Conservation (phyloP, 805 yeast genomes). For the Candida ponderosae region DNA sequence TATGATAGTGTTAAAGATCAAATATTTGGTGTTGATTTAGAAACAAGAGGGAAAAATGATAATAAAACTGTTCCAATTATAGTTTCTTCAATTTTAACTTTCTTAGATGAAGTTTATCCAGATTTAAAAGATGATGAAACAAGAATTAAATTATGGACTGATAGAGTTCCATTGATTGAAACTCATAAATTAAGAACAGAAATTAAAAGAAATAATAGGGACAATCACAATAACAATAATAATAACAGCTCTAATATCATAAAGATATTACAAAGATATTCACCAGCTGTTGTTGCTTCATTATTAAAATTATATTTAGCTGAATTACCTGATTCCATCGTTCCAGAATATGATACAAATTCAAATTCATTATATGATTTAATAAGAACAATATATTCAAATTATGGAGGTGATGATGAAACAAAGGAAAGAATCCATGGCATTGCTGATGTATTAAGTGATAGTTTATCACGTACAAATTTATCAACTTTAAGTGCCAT, state of each 20-base stretch:
- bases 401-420: slow-evolving; percentile 30
- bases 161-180: slow-evolving; percentile 50
- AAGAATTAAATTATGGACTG: slow-evolving; percentile 61
- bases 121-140: slow-evolving; percentile 60
- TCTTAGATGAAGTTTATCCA: slow-evolving; percentile 67
- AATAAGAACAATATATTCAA: slow-evolving; percentile 56
- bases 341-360: slow-evolving; percentile 28
- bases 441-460: slow-evolving; percentile 48
- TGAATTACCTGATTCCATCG: slow-evolving; percentile 73
- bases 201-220: slow-evolving; percentile 44
- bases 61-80: slow-evolving; percentile 64
- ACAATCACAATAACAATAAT: too few relatives aligned
- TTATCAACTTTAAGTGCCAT: slow-evolving; percentile 76
- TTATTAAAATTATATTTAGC: slow-evolving; percentile 64
- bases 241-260: too few relatives aligned
- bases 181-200: slow-evolving; percentile 56
- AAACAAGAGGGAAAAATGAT: slow-evolving; percentile 63
- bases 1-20: slow-evolving; percentile 61
- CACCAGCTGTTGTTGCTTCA: slow-evolving; percentile 56
- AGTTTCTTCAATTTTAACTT: slow-evolving; percentile 52
- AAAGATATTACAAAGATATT: slow-evolving; percentile 24
- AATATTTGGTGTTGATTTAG: slow-evolving; percentile 74
- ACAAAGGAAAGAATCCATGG: slow-evolving; percentile 43
- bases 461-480: slow-evolving; percentile 61
- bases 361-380: slow-evolving; percentile 51